Evolutionary conservation across 2,329 filamentous ascomycete genomes (phyloP).

Genomic region (Torrubiella hemipterigena): DNA sequence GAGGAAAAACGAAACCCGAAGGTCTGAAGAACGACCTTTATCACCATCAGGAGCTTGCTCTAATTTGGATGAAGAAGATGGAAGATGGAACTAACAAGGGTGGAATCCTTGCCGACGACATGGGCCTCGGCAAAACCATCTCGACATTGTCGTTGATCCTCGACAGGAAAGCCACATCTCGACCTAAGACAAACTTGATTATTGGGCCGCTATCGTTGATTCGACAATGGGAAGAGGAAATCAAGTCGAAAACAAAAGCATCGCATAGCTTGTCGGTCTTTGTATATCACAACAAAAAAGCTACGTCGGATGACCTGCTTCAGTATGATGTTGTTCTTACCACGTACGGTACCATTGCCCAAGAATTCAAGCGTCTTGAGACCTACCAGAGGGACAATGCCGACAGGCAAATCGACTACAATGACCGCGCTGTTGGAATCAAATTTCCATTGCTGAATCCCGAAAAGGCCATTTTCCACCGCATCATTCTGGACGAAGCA

Average conservation of each 20-base stretch:
- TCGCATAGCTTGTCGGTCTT: conserved; percentile 50
- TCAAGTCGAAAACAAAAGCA: conserved; percentile 53
- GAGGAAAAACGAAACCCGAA: conserved; percentile 57
- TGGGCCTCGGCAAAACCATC: conserved; percentile 86
- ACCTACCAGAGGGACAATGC: conserved; percentile 36
- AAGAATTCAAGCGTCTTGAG: conserved; percentile 50
- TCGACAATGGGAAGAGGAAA: conserved; percentile 76
- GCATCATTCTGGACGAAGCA: conserved; percentile 77
- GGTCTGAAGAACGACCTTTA: conserved; percentile 60
- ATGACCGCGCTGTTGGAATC: conserved; percentile 20
- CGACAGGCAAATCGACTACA: conserved; percentile 23
- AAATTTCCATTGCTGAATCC: conserved; percentile 49
- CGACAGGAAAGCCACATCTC: conserved; percentile 43
- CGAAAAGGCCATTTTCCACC: conserved; percentile 52
- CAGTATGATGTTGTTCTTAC: conserved; percentile 71
- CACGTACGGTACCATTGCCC: conserved; percentile 65
- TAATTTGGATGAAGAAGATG: conserved; percentile 75
- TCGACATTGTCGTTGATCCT: conserved; percentile 71
- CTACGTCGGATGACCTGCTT: conserved; percentile 46
- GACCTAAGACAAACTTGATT: conserved; percentile 51
- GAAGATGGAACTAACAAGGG: conserved; percentile 69
- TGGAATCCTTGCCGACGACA: conserved; percentile 87
- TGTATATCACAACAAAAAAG: conserved; percentile 59
- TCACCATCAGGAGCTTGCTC: conserved; percentile 70
- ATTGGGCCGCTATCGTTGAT: conserved; percentile 70